Percentiles rank a stretch among this genome's conserved stretches.
phyloP scores from a whole-genome alignment of 305 asterid species.

The Solanum aculeatissimum region DNA sequence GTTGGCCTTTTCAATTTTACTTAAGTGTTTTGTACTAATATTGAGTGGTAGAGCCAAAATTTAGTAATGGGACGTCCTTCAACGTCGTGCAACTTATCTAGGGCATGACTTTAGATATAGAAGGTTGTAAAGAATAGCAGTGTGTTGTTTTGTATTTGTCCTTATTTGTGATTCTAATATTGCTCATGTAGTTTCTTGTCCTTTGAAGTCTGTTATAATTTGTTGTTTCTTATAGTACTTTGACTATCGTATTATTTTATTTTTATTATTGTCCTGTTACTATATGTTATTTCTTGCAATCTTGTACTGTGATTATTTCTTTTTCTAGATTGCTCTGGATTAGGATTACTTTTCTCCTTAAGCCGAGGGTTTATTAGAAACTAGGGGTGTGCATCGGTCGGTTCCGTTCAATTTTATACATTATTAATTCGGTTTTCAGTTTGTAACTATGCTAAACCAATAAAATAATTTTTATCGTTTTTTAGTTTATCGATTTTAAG shows the following conservation, averaged over 20 bases:
- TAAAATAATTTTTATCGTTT: too few species aligned
- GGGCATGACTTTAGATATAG: background rate
- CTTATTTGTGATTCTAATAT: background rate
- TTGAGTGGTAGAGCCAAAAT: background rate
- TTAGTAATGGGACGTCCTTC: background rate
- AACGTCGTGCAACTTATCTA: background rate
- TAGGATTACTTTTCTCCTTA: background rate
- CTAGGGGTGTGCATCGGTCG: too few species aligned
- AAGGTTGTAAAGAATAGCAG: background rate
- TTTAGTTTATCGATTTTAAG: too few species aligned
- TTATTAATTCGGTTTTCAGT: too few species aligned
- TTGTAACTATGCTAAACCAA: too few species aligned
- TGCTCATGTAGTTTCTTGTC: background rate
- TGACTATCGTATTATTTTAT: background rate
- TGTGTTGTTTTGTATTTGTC: background rate
- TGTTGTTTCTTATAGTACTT: background rate
- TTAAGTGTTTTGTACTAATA: background rate
- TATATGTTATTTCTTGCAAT: background rate
- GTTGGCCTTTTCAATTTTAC: background rate
- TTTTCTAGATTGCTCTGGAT: background rate
- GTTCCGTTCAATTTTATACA: too few species aligned
- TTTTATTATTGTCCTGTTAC: background rate
- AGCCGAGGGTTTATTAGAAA: too few species aligned
- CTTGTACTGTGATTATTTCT: background rate
- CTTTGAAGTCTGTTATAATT: background rate